Percentiles rank a stretch among this genome's conserved stretches.
These are phyloP conservation scores for Vitis rupestris DNA, from an alignment of 164 flowering plant genomes.

Conservation along the genomic window DNA sequence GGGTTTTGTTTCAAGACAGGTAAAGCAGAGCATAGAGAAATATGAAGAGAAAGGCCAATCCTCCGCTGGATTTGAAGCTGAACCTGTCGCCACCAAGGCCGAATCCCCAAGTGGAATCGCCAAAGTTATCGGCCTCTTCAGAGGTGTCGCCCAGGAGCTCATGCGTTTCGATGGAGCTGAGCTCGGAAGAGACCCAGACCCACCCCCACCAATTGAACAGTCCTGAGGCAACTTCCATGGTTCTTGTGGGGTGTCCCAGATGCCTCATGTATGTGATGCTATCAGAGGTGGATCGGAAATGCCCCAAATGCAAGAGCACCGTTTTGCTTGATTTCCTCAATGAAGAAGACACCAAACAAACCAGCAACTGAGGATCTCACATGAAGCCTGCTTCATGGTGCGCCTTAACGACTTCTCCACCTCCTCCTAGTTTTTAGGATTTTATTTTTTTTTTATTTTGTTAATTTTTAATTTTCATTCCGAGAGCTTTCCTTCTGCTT, in stretches of 20 bases:
- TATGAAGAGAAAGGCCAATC: neutral
- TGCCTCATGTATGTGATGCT: slow-evolving; percentile 82
- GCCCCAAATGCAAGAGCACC: slow-evolving; percentile 76
- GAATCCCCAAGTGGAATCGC: neutral
- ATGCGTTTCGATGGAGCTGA: slow-evolving; percentile 26
- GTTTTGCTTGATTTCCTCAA: slow-evolving; percentile 50
- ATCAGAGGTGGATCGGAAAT: slow-evolving; percentile 46
- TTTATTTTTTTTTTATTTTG: no score
- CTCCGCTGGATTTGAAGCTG: slow-evolving; percentile 20
- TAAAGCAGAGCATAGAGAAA: no score
- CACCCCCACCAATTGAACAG: neutral
- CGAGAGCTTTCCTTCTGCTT: no score
- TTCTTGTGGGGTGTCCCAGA: slow-evolving; percentile 69
- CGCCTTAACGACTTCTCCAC: no score
- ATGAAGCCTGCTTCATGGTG: no score
- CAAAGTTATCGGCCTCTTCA: slow-evolving; percentile 8
- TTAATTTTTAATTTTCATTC: no score
- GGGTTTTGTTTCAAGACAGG: no score
- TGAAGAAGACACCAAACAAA: neutral
- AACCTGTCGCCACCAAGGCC: slow-evolving; percentile 23
- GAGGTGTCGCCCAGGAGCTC: slow-evolving; percentile 20
- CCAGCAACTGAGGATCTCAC: neutral
- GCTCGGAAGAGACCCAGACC: slow-evolving; percentile 6
- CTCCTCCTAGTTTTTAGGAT: no score
- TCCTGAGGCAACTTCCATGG: slow-evolving; percentile 39